Conservation (phyloP, 441 rosid species). For the Mallotus repandus region DNA sequence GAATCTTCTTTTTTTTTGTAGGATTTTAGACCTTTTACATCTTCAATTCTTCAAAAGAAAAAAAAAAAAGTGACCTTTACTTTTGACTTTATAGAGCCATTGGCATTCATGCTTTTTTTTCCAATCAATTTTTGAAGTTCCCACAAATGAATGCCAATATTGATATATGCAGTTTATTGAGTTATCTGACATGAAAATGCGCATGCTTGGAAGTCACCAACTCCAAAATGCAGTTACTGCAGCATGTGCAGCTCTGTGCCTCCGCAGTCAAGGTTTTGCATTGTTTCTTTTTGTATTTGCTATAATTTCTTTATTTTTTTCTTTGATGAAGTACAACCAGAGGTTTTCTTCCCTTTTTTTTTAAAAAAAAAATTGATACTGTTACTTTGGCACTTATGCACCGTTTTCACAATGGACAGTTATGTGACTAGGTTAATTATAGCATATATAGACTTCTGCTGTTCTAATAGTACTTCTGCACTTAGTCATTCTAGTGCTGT, state of each 20-base stretch:
- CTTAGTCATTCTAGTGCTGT: neutral
- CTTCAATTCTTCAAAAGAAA: neutral
- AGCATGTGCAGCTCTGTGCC: constrained; percentile 66
- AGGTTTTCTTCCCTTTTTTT: neutral
- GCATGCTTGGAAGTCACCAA: constrained; percentile 88
- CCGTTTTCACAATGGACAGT: neutral
- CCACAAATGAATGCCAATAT: neutral
- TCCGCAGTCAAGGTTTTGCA: constrained; percentile 58
- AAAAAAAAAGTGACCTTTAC: neutral
- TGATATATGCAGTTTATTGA: constrained; percentile 46
- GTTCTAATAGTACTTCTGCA: neutral
- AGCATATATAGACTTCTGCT: neutral
- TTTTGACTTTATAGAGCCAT: neutral
- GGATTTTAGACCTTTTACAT: neutral
- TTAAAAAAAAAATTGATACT: too few relatives aligned
- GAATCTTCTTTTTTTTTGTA: constrained; percentile 4
- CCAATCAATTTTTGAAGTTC: neutral
- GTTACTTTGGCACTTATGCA: neutral
- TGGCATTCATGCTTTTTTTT: neutral
- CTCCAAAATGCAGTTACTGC: constrained; percentile 91
- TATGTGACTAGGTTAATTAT: neutral
- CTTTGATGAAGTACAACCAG: neutral
- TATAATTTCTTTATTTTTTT: constrained; percentile 4
- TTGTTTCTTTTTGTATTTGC: constrained; percentile 14
- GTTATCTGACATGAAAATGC: constrained; percentile 57